Base-by-base conservation (phyloP, 805 yeast species). In the Vanderwaltozyma tropicalis region DNA sequence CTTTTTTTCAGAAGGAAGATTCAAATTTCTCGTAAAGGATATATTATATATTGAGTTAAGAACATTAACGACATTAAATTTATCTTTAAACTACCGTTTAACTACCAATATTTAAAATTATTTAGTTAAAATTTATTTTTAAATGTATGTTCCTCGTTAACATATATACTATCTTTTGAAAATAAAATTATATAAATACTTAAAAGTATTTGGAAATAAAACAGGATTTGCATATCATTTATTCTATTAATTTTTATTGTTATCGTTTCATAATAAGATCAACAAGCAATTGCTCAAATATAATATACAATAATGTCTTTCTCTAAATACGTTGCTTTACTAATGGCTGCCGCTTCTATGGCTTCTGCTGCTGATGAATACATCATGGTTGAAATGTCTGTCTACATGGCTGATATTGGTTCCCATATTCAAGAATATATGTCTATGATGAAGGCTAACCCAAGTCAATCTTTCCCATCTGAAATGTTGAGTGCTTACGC, bases 391-490 rank as follows among this genome's bases (percentile, higher is more conserved):
- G 50, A 46, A 39, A 38, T 49, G 19, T 29, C 31, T 25, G 52
- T 43, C 20, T 39, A 46, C 37, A 18, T 49, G 18, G 19, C 33
- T 16, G 53, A 49, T 39, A 48, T 47, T 14, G 37, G 39, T 20
- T 27, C 36, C 22, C 24, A 49, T 24, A 34, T 49, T 19, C 19
- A 30, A 10, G 42, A 45, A 4, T 49, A 49, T 35, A 18, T 36
- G 22, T 29, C 35, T 6, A 20, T 44, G 44, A 39, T 37, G 12
- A 37, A 36, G 34, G 41, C 18, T 36, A 18, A 28, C 37, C 39
- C 36, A 38, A 11, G 22, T 6, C 32, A 31, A 36, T 5, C 21
- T 42, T 25, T 32, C 20, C 51, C 51, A 39, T 39, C 49, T 11
- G 47, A 40, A 27, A 38, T 47, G 21, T 17, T 43, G 27, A 41